Base-by-base conservation (phyloP, 1,284 basidiomycete species). In the Ganoderma resinaceum region DNA sequence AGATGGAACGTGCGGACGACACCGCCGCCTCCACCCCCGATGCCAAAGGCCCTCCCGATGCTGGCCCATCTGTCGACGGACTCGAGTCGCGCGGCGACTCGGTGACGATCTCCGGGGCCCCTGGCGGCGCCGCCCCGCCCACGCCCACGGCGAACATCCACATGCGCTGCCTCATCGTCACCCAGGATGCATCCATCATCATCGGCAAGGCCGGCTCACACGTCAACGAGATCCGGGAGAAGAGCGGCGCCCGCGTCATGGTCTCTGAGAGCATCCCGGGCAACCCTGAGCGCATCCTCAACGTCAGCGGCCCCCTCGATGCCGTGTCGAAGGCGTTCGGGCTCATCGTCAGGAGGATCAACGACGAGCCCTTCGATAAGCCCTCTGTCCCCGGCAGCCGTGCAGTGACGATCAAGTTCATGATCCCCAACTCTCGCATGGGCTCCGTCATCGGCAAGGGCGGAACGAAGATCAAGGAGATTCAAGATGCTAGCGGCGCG, bases 271-370 rank as follows among this genome's bases (percentile, higher is more conserved):
- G 95, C 75, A 97, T 98, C 70, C 95, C 96, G 7, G 96, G 97
- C 43, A 99, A 99, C 80, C 98, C 97, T 16, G 98, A 99, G 83
- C 92, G 98, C 63, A 99, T 99, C 75, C 85, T 99, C 74, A 98
- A 97, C 76, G 97, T 99, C 69, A 96, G 93, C 74, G 98, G 98
- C 9, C 92, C 96, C n/a, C 86, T 99, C 58, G 98, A 99, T 77
- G 97, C 98, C 18, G 98, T 99, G 43, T 96, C 95, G 74, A 99
- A 98, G 97, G 98, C 98, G 5, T 99, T 99, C 80, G 98, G 98
- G 69, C 90, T 99, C 68, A 98, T 99, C 74, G 98, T 99, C 18
- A 94, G 98, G 70, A 91, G 97, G 75, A 99, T 99, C 83, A 99
- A 99, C 80, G 98, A 99, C 80, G 98, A 99, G 80, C 97, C 98